These are phyloP conservation scores for Neofusicoccum ribis DNA, from an alignment of 2,329 filamentous ascomycete genomes.

Conservation along the genomic window DNA sequence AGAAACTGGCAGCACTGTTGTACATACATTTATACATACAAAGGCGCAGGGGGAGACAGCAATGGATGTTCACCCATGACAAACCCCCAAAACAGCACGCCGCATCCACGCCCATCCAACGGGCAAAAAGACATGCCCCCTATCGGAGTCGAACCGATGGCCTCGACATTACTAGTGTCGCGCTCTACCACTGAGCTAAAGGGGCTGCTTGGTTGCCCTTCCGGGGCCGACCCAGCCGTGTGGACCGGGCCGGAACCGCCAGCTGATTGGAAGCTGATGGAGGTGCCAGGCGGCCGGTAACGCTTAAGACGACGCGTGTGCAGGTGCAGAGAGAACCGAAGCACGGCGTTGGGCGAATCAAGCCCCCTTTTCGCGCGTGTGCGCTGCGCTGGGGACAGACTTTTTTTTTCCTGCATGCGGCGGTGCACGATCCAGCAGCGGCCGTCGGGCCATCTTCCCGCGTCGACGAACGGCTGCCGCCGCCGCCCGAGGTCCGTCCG, in stretches of 20 bases:
- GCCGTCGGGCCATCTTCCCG: background rate
- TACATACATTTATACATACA: constrained; percentile 51
- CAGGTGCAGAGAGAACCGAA: too few species aligned
- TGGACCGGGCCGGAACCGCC: too few species aligned
- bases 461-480: background rate
- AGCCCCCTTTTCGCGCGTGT: background rate
- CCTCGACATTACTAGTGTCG: constrained; percentile 21
- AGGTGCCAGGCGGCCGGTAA: too few species aligned
- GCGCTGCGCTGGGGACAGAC: background rate
- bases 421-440: background rate
- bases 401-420: background rate
- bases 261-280: background rate
- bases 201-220: background rate
- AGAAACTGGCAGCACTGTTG: too few species aligned
- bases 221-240: too few species aligned
- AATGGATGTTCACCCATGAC: too few species aligned
- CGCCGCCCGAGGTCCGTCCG: background rate
- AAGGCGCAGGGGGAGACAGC: background rate
- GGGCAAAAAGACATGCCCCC: constrained; percentile 16
- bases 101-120: too few species aligned
- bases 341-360: too few species aligned
- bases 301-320: background rate
- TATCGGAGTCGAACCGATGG: constrained; percentile 21
- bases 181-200: constrained; percentile 22
- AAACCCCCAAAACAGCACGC: too few species aligned